Evolutionary conservation across 2,329 filamentous ascomycete species (phyloP).

Genomic region (Claviceps maximensis): DNA sequence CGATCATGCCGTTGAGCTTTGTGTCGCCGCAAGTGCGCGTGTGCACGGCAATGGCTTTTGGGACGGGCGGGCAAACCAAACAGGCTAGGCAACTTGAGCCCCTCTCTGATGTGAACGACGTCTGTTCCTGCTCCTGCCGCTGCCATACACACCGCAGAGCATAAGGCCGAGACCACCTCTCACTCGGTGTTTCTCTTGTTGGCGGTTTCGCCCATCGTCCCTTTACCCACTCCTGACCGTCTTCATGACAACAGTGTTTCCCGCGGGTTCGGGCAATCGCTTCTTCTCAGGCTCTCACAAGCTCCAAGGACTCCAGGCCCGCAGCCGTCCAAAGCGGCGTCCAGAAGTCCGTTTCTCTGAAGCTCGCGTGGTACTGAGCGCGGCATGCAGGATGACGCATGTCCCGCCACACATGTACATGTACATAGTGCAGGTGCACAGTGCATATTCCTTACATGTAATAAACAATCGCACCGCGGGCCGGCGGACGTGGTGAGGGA

Average conservation of each 20-base stretch:
- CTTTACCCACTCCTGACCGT: neutral
- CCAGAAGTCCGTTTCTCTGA: conserved; percentile 10
- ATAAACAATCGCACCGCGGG: too few relatives aligned
- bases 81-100: neutral
- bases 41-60: neutral
- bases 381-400: neutral
- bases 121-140: neutral
- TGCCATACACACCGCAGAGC: neutral
- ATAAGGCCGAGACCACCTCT: neutral
- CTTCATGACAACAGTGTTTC: neutral
- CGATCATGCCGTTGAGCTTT: neutral
- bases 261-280: neutral
- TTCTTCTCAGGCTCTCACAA: neutral
- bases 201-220: neutral
- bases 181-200: neutral
- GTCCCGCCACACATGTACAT: neutral
- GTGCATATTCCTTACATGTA: too few relatives aligned
- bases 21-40: neutral
- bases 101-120: neutral
- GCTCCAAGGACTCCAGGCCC: conserved; percentile 3
- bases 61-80: neutral
- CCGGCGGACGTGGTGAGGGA: too few relatives aligned
- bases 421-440: too few relatives aligned
- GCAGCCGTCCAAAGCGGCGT: neutral
- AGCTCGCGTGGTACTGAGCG: conserved; percentile 10